A percentile compares a stretch with the other conserved stretches of the same genome.
Evolutionary conservation across 2,329 filamentous ascomycete genomes (phyloP).

Genomic region (Pseudogymnoascus sp.): DNA sequence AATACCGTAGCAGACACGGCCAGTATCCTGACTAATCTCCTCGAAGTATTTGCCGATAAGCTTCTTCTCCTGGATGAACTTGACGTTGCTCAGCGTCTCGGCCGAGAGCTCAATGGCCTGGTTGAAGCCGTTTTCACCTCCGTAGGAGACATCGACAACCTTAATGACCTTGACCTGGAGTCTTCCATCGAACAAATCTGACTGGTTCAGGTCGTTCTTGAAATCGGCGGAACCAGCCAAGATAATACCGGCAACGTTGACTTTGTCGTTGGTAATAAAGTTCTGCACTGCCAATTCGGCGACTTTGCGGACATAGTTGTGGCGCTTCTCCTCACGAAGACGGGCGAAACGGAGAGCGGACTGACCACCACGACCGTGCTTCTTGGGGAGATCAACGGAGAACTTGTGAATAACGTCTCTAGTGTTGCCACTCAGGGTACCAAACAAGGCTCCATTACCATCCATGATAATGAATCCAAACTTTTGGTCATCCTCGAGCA

Average conservation of each 20-base stretch:
- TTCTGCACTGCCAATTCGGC: slow-evolving; percentile 97
- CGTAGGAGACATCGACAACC: slow-evolving; percentile 97
- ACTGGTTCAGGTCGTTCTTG: slow-evolving; percentile 98
- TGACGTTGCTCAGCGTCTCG: slow-evolving; percentile 97
- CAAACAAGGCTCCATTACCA: slow-evolving; percentile 95
- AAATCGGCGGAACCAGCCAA: slow-evolving; percentile 97
- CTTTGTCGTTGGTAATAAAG: slow-evolving; percentile 97
- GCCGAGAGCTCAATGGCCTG: slow-evolving; percentile 94
- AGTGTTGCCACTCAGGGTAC: slow-evolving; percentile 94
- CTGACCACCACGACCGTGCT: slow-evolving; percentile 99
- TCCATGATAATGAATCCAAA: slow-evolving; percentile 99
- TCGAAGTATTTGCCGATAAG: slow-evolving; percentile 98
- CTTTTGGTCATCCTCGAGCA: slow-evolving; percentile 97
- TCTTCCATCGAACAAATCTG: slow-evolving; percentile 92
- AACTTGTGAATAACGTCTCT: slow-evolving; percentile 97
- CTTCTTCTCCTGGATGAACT: slow-evolving; percentile 99
- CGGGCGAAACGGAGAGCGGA: slow-evolving; percentile 98
- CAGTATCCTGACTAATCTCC: slow-evolving; percentile 95
- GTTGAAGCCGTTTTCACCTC: slow-evolving; percentile 99
- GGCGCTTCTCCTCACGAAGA: slow-evolving; percentile 98
- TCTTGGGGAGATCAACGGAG: slow-evolving; percentile 97
- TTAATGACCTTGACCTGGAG: slow-evolving; percentile 96
- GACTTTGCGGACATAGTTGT: slow-evolving; percentile 99
- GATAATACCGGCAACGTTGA: slow-evolving; percentile 93
- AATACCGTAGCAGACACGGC: slow-evolving; percentile 95